Percentiles rank a stretch among this genome's conserved stretches.
These are phyloP conservation scores for rapeseed (Brassica napus) DNA, from an alignment of 345 rosid species.

Conservation along the genomic window DNA sequence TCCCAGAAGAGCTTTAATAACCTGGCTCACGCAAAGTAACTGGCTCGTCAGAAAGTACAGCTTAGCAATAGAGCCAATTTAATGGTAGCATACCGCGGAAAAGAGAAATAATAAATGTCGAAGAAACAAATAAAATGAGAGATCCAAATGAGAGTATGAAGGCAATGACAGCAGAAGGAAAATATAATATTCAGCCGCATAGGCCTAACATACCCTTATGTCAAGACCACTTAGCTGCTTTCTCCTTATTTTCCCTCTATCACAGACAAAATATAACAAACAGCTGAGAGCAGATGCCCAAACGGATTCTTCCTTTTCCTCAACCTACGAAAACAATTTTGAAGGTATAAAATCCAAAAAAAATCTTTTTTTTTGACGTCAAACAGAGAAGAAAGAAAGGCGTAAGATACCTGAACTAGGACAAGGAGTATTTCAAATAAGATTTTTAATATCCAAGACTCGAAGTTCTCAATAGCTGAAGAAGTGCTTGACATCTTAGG, in stretches of 20 bases:
- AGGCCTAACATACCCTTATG: constrained; percentile 66
- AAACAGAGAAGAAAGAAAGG: constrained; percentile 17
- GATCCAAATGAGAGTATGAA: neutral
- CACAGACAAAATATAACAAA: constrained; percentile 89
- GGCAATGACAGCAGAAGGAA: constrained; percentile 11
- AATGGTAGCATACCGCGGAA: neutral
- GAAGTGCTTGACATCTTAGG: constrained; percentile 51
- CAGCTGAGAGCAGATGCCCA: constrained; percentile 99
- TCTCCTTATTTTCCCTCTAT: constrained; percentile 81
- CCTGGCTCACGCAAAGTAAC: constrained; percentile 52
- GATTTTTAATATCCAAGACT: constrained; percentile 91
- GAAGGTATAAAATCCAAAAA: constrained; percentile 27
- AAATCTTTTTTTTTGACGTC: constrained; percentile 2
- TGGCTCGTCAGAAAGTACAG: constrained; percentile 26
- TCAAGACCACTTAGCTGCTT: constrained; percentile 87
- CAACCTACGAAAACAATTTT: constrained; percentile 53
- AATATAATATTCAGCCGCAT: constrained; percentile 14
- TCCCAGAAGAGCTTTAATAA: constrained; percentile 71
- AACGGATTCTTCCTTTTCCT: constrained; percentile 86
- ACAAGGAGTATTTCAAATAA: constrained; percentile 85
- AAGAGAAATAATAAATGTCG: constrained; percentile 13
- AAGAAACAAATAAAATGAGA: neutral
- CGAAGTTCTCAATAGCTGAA: constrained; percentile 74
- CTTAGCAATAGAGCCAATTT: constrained; percentile 9
- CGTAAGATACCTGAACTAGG: constrained; percentile 79